These are phyloP conservation scores for Ophiostoma perfectum DNA, from an alignment of 2,329 filamentous ascomycete species.

Conservation along the genomic window DNA sequence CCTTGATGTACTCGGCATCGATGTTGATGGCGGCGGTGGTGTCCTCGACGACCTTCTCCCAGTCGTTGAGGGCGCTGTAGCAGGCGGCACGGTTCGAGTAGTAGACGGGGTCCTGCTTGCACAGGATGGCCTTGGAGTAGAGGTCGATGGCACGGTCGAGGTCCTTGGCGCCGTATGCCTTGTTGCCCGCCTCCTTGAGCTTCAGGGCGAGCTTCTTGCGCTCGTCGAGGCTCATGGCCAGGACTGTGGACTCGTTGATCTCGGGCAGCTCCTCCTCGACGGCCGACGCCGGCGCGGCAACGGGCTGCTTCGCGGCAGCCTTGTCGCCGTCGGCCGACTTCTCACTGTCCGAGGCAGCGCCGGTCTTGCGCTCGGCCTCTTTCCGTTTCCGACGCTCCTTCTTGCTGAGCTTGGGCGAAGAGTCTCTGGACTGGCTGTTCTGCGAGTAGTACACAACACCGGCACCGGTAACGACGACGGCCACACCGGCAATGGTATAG, in stretches of 20 bases:
- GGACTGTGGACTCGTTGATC: conserved; percentile 53
- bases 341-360: conserved; percentile 44
- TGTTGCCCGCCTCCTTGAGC: conserved; percentile 93
- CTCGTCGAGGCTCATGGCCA: conserved; percentile 54
- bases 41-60: conserved; percentile 95
- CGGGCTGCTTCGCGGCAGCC: conserved; percentile 34
- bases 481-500: conserved; percentile 93
- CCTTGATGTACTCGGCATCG: conserved; percentile 95
- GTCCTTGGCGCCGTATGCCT: conserved; percentile 89
- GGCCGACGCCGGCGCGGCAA: conserved; percentile 49
- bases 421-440: conserved; percentile 37
- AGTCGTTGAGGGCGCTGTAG: conserved; percentile 87
- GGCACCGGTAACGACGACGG: conserved; percentile 82
- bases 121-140: conserved; percentile 92
- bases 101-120: conserved; percentile 95
- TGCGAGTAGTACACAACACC: conserved; percentile 90
- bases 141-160: conserved; percentile 91
- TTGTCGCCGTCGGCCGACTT: conserved; percentile 29
- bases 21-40: conserved; percentile 91
- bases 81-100: conserved; percentile 98
- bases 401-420: conserved; percentile 69
- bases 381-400: conserved; percentile 87
- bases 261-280: conserved; percentile 64
- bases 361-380: conserved; percentile 58
- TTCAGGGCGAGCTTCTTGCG: conserved; percentile 83